Percentiles rank a stretch among this genome's conserved stretches.
Evolutionary conservation across 345 rosid genomes (phyloP).

Genomic region (Eucalyptus viminalis): DNA sequence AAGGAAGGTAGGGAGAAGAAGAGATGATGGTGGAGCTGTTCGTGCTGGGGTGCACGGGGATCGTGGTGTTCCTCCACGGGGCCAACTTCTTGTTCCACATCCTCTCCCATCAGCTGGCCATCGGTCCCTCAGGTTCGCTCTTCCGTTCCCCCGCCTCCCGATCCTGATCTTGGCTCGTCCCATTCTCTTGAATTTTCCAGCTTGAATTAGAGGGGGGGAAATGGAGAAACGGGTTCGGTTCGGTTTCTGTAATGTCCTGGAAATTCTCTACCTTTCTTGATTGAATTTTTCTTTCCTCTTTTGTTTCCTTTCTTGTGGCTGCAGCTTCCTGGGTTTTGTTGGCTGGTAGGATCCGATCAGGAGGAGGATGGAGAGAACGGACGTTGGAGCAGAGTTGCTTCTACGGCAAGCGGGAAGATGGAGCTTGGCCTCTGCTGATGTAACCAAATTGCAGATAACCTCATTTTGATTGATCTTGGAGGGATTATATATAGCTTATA

Average conservation of each 20-base stretch:
- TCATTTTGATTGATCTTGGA: background rate
- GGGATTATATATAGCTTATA: background rate
- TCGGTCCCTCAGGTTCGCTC: constrained; percentile 43
- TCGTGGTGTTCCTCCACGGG: constrained; percentile 54
- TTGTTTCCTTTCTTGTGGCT: background rate
- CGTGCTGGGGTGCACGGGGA: constrained; percentile 38
- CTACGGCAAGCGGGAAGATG: background rate
- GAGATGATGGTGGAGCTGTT: constrained; percentile 38
- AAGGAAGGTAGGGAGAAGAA: background rate
- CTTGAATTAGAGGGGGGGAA: background rate
- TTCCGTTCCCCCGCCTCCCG: background rate
- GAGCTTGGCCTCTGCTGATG: background rate
- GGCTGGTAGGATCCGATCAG: constrained; percentile 26
- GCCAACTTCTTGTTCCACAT: constrained; percentile 52
- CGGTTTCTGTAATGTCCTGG: background rate
- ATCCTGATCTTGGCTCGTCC: background rate
- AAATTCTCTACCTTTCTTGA: background rate
- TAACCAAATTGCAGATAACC: background rate
- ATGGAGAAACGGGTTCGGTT: background rate
- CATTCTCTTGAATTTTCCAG: background rate
- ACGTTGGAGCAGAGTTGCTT: background rate
- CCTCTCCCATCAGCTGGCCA: constrained; percentile 29
- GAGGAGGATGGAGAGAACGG: background rate
- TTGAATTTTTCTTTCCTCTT: background rate
- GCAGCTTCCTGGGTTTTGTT: constrained; percentile 52